Conservation (phyloP, 2,329 filamentous ascomycete species). For the Dactylellina drechsleri region DNA sequence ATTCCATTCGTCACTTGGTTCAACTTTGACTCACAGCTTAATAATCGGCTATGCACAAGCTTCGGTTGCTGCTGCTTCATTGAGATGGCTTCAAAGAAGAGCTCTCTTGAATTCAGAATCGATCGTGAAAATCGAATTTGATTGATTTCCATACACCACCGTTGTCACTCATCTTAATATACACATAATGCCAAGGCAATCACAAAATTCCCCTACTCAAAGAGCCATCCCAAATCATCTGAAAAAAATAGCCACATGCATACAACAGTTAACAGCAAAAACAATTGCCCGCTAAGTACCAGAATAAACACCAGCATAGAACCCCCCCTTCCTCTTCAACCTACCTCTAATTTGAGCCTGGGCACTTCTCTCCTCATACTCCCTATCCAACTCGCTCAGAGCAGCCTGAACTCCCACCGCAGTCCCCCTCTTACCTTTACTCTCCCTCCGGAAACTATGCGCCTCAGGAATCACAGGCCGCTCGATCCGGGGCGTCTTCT, state of each 20-base stretch:
- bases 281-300: constrained; percentile 5
- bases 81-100: no score
- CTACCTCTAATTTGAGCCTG: neutral
- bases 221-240: no score
- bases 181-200: no score
- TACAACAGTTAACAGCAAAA: no score
- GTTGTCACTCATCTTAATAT: no score
- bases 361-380: neutral
- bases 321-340: neutral
- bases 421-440: neutral
- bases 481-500: constrained; percentile 19
- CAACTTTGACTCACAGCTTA: constrained; percentile 39
- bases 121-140: no score
- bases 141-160: no score
- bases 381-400: neutral
- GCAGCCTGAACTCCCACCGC: no score
- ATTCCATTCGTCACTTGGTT: neutral
- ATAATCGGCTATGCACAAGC: constrained; percentile 20
- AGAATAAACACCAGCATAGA: constrained; percentile 1
- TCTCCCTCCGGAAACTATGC: neutral
- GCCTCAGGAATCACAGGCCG: constrained; percentile 2
- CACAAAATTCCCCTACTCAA: no score
- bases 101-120: no score
- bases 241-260: no score
- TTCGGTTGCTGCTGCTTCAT: no score